Evolutionary conservation across 148 eudicot species (phyloP).

Genomic region (Rhododendron kiyosumense): DNA sequence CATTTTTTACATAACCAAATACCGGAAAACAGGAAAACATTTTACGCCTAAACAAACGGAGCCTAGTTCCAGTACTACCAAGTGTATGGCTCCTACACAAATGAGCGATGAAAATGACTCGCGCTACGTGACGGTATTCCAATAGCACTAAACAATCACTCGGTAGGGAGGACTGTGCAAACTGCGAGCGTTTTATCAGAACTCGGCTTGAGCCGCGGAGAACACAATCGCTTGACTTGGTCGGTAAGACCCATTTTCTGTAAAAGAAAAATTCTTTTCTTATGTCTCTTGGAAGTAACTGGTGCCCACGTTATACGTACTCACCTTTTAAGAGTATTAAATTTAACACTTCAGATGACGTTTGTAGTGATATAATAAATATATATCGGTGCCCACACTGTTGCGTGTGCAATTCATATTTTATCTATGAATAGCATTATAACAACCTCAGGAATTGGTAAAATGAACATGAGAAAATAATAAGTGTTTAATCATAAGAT

Average conservation of each 20-base stretch:
- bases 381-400: too few species aligned
- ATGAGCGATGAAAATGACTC: neutral
- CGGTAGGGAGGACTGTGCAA: neutral
- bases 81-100: neutral
- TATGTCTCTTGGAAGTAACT: neutral
- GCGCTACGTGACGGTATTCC: neutral
- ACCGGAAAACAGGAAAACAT: too few species aligned
- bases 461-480: too few species aligned
- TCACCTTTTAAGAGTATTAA: too few species aligned
- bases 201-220: neutral
- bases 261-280: neutral
- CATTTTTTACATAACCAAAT: too few species aligned
- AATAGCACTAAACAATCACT: neutral
- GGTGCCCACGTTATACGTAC: neutral
- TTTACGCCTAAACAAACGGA: too few species aligned
- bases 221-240: neutral
- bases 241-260: neutral
- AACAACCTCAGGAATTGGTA: too few species aligned
- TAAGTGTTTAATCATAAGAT: too few species aligned
- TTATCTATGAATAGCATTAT: too few species aligned
- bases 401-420: too few species aligned
- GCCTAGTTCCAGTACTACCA: neutral
- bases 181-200: neutral
- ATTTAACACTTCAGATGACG: too few species aligned
- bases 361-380: too few species aligned